Conservation (phyloP, 2,329 filamentous ascomycete genomes). For the Alternaria incomplexa region DNA sequence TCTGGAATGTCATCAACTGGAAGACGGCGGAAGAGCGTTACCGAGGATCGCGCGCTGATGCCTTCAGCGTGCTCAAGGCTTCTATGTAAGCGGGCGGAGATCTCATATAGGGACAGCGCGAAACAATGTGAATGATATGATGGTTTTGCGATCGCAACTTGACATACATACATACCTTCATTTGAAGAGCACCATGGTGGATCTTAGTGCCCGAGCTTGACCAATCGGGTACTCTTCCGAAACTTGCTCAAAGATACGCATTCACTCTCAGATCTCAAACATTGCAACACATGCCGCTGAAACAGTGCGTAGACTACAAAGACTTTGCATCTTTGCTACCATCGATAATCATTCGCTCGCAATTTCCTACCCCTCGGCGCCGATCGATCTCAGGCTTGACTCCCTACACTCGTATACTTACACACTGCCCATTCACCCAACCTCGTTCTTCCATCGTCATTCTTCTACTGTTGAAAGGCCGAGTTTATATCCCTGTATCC, state of each 20-base stretch:
- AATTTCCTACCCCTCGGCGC: neutral
- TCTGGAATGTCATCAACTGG: conserved; percentile 83
- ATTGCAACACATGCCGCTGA: neutral
- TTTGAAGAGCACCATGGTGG: conserved; percentile 31
- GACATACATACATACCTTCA: neutral
- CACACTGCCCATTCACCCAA: neutral
- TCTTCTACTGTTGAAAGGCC: neutral
- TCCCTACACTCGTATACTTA: neutral
- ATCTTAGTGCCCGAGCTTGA: conserved; percentile 13
- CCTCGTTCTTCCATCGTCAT: neutral
- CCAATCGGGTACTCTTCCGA: conserved; percentile 41
- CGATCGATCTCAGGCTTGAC: neutral
- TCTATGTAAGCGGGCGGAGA: conserved; percentile 28
- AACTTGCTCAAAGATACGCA: conserved; percentile 48
- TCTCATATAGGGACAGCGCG: neutral
- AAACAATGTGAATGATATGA: neutral
- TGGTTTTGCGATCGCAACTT: neutral
- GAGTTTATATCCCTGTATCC: neutral
- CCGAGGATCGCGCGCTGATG: conserved; percentile 51
- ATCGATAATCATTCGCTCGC: neutral
- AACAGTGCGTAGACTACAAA: neutral
- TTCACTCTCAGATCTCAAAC: conserved; percentile 26
- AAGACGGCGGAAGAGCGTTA: conserved; percentile 71
- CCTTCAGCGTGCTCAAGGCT: conserved; percentile 48
- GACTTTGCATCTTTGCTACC: neutral